Conservation (phyloP, 768 basidiomycete genomes). For the Crepidotus variabilis region DNA sequence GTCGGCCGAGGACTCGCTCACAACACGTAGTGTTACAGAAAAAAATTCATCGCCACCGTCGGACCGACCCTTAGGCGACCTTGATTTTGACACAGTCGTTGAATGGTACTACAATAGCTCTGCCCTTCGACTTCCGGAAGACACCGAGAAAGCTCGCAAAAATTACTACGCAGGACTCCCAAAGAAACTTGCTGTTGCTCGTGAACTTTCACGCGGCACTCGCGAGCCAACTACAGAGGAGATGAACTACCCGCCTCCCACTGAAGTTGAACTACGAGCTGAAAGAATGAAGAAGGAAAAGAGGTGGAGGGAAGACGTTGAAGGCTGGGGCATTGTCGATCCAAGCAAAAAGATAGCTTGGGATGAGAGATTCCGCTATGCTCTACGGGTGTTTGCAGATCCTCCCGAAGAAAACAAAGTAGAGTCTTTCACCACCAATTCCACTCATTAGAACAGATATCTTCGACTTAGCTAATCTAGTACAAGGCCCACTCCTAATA, state of each 20-base stretch:
- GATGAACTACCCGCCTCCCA: constrained; percentile 68
- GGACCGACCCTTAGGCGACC: constrained; percentile 40
- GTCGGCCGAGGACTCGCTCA: constrained; percentile 10
- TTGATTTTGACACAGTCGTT: constrained; percentile 67
- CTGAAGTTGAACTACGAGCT: constrained; percentile 83
- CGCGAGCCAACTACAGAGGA: constrained; percentile 90
- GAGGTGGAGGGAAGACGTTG: constrained; percentile 76
- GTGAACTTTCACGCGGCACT: constrained; percentile 68
- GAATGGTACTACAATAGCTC: constrained; percentile 74
- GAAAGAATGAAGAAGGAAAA: constrained; percentile 89
- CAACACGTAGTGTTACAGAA: background rate
- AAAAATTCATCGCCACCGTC: constrained; percentile 2
- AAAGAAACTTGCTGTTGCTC: constrained; percentile 62
- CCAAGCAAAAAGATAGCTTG: constrained; percentile 63
- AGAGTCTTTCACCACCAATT: constrained; percentile 7
- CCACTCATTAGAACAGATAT: constrained; percentile 10
- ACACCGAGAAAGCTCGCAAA: constrained; percentile 65
- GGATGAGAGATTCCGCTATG: constrained; percentile 68
- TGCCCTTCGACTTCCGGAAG: constrained; percentile 43
- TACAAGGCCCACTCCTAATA: constrained; percentile 3
- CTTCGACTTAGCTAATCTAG: constrained; percentile 6
- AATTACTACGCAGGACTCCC: constrained; percentile 75
- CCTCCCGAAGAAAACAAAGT: constrained; percentile 24
- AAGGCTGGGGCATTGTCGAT: constrained; percentile 76
- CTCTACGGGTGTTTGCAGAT: constrained; percentile 57